phyloP scores from a whole-genome alignment of 495 filamentous ascomycete genomes.

The Aspergillus asperescens region DNA sequence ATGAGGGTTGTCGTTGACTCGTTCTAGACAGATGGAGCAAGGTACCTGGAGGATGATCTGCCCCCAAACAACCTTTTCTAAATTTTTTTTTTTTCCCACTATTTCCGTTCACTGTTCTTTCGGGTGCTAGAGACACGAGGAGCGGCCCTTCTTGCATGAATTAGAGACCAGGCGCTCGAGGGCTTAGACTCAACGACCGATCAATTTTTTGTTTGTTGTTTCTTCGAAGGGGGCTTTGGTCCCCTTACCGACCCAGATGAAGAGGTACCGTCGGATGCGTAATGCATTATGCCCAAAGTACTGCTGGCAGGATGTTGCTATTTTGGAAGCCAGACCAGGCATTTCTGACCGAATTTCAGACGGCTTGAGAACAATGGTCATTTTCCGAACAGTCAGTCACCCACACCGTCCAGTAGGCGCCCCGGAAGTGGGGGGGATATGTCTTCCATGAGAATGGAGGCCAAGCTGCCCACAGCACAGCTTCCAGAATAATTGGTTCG shows the following conservation, averaged over 20 bases:
- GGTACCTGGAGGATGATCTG: slow-evolving; percentile 27
- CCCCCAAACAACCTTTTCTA: slow-evolving; percentile 9
- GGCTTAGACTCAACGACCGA: slow-evolving; percentile 21
- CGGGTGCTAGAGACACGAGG: slow-evolving; percentile 28
- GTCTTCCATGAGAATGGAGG: slow-evolving; percentile 6
- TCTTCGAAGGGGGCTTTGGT: background rate
- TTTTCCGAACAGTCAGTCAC: slow-evolving; percentile 12
- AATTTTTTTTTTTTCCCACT: background rate
- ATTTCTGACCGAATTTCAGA: slow-evolving; percentile 10
- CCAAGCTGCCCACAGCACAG: slow-evolving; percentile 17
- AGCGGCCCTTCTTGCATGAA: slow-evolving; percentile 26
- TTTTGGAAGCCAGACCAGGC: background rate
- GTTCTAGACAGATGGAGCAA: slow-evolving; percentile 16
- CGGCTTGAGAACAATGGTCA: slow-evolving; percentile 7
- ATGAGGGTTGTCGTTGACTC: slow-evolving; percentile 17
- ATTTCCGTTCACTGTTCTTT: slow-evolving; percentile 2
- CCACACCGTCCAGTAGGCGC: slow-evolving; percentile 1
- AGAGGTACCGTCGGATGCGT: slow-evolving; percentile 6
- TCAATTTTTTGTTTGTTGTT: slow-evolving; percentile 4
- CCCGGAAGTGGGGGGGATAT: slow-evolving; percentile 13
- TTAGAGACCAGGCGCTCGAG: slow-evolving; percentile 33
- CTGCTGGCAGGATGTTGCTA: slow-evolving; percentile 1
- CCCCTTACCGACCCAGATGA: slow-evolving; percentile 33
- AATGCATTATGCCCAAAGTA: slow-evolving; percentile 15
- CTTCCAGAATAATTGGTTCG: slow-evolving; percentile 25